Conservation (phyloP, 106 monocot genomes). For the Apostasia ramifera region DNA sequence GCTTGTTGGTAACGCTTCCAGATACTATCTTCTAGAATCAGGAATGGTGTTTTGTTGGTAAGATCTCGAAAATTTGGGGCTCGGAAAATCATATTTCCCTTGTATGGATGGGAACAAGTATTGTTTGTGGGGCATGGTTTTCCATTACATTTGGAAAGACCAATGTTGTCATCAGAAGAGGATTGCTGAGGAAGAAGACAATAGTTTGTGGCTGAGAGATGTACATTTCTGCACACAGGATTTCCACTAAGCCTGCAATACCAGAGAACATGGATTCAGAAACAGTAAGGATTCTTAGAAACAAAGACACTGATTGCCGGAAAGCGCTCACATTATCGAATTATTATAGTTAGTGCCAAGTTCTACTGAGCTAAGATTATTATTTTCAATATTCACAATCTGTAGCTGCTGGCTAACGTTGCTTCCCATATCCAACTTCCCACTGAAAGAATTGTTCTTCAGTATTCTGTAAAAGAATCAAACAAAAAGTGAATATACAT, state of each 20-base stretch:
- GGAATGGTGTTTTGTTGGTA: constrained; percentile 5
- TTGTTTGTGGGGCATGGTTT: constrained; percentile 7
- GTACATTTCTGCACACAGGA: constrained; percentile 33
- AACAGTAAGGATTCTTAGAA: background rate
- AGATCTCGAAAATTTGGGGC: constrained; percentile 49
- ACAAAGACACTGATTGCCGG: background rate
- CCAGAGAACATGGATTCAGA: background rate
- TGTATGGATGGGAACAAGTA: constrained; percentile 39
- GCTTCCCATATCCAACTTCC: constrained; percentile 18
- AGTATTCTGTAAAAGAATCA: constrained; percentile 15
- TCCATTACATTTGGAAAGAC: background rate
- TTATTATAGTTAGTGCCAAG: constrained; percentile 25
- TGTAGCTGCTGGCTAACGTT: constrained; percentile 35
- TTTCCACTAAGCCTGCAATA: constrained; percentile 40
- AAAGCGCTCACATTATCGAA: constrained; percentile 20
- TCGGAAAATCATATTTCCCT: constrained; percentile 44
- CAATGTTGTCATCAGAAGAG: background rate
- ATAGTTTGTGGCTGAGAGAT: constrained; percentile 13
- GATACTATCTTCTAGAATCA: constrained; percentile 16
- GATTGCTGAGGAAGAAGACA: constrained; percentile 17
- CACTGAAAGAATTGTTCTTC: constrained; percentile 21
- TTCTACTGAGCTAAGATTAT: constrained; percentile 18
- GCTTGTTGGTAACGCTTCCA: constrained; percentile 7
- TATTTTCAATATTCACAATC: constrained; percentile 39
- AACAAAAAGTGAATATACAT: background rate